Conservation (phyloP, 106 monocot genomes). For the Dendrobium nobile region DNA sequence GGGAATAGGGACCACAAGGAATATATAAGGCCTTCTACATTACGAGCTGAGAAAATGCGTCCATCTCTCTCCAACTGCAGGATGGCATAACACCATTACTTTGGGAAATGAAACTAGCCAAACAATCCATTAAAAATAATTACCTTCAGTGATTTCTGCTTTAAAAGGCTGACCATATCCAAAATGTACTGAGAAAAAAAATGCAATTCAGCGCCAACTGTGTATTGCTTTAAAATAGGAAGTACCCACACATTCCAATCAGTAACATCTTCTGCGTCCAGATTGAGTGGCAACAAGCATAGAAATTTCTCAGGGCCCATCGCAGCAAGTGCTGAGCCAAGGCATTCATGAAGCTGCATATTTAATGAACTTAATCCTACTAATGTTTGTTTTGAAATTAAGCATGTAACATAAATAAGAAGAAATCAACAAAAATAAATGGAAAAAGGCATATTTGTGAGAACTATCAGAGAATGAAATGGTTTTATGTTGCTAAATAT, state of each 20-base stretch:
- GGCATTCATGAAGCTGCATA: constrained; percentile 84
- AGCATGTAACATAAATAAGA: neutral
- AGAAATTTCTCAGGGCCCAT: constrained; percentile 83
- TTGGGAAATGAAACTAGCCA: constrained; percentile 1
- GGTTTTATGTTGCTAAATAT: neutral
- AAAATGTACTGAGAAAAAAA: constrained; percentile 58
- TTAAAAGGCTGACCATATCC: constrained; percentile 20
- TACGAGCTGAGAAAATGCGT: constrained; percentile 61
- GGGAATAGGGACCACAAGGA: constrained; percentile 88
- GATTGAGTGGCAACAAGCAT: constrained; percentile 46
- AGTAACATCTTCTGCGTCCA: constrained; percentile 42
- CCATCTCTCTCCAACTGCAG: constrained; percentile 63
- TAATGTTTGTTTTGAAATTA: neutral
- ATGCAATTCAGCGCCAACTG: constrained; percentile 63
- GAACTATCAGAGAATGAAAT: neutral
- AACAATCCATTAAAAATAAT: neutral
- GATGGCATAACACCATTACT: constrained; percentile 7
- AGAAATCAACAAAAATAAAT: neutral
- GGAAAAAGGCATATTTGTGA: neutral
- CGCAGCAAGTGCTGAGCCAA: constrained; percentile 77
- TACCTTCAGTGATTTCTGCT: constrained; percentile 58
- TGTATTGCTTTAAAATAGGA: constrained; percentile 82
- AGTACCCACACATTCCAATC: constrained; percentile 69
- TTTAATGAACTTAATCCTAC: neutral
- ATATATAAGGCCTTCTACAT: constrained; percentile 55